A percentile compares a stretch with the other conserved stretches of the same genome.
These are phyloP conservation scores for Gloeopeniophorella convolvens DNA, from an alignment of 768 basidiomycete genomes.

Conservation along the genomic window DNA sequence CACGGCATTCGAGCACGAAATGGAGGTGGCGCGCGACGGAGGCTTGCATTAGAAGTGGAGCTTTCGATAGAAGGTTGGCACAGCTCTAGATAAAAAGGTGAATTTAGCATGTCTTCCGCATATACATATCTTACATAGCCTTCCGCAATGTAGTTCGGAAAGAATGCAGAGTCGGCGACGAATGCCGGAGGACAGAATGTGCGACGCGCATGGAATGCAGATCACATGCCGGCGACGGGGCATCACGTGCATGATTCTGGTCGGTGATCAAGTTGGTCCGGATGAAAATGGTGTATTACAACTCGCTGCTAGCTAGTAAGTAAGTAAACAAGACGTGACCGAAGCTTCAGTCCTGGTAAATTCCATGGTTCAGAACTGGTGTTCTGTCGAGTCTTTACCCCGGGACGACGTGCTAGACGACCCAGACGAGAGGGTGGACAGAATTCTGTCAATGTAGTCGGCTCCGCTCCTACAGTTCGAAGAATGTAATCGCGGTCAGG, in stretches of 20 bases:
- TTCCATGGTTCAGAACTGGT: slow-evolving; percentile 49
- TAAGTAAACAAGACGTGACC: neutral
- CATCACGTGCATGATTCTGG: slow-evolving; percentile 6
- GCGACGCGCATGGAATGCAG: neutral
- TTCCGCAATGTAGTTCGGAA: neutral
- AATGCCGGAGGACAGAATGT: no score
- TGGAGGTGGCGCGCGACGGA: neutral
- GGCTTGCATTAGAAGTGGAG: neutral
- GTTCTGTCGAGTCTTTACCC: slow-evolving; percentile 87
- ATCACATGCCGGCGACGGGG: neutral
- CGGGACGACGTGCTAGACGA: slow-evolving; percentile 81
- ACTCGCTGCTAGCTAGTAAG: no score
- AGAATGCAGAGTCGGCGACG: no score
- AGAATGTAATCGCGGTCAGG: neutral
- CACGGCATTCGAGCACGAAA: neutral
- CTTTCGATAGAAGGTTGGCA: no score
- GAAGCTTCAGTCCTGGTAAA: neutral
- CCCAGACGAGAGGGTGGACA: slow-evolving; percentile 78
- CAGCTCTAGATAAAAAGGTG: neutral
- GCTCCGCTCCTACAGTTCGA: slow-evolving; percentile 67
- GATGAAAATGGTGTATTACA: no score
- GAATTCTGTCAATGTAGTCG: slow-evolving; percentile 82
- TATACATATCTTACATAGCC: neutral
- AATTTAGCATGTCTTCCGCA: neutral
- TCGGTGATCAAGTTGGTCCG: no score